Percentiles rank a stretch among this genome's conserved stretches.
phyloP scores from a whole-genome alignment of 495 filamentous ascomycete genomes.

The Neurospora sublineolata region DNA sequence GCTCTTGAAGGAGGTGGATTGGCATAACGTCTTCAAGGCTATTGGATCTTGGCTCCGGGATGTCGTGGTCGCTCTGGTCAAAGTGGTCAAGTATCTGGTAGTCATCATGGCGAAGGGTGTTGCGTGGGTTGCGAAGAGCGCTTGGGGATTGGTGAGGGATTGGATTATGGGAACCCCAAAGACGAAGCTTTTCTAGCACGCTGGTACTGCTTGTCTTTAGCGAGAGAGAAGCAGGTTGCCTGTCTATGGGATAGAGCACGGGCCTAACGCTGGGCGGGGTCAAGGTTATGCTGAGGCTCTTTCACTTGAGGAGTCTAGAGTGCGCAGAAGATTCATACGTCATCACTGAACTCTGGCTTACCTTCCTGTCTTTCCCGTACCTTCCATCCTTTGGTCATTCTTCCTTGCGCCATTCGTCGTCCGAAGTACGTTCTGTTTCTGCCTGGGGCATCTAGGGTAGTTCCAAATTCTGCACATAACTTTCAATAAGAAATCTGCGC shows the following conservation, averaged over 20 bases:
- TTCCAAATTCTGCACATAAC: neutral
- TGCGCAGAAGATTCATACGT: neutral
- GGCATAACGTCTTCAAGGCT: neutral
- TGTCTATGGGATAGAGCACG: neutral
- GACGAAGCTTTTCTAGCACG: neutral
- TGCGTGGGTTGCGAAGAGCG: neutral
- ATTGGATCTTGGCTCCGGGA: neutral
- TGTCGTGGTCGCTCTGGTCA: neutral
- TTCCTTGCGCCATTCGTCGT: neutral
- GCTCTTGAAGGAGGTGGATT: neutral
- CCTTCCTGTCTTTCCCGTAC: neutral
- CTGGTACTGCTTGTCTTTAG: neutral
- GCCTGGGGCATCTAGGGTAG: neutral
- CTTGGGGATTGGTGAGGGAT: neutral
- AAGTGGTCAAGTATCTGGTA: neutral
- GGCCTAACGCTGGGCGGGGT: neutral
- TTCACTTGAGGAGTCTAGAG: neutral
- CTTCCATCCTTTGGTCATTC: neutral
- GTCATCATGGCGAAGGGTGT: neutral
- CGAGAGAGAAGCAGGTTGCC: neutral
- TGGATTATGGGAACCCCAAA: neutral
- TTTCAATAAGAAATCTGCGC: neutral
- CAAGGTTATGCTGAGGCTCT: neutral
- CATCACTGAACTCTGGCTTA: neutral
- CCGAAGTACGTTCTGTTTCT: neutral